phyloP scores from a whole-genome alignment of 208 protist genomes.

The Perkinsela sp. region DNA sequence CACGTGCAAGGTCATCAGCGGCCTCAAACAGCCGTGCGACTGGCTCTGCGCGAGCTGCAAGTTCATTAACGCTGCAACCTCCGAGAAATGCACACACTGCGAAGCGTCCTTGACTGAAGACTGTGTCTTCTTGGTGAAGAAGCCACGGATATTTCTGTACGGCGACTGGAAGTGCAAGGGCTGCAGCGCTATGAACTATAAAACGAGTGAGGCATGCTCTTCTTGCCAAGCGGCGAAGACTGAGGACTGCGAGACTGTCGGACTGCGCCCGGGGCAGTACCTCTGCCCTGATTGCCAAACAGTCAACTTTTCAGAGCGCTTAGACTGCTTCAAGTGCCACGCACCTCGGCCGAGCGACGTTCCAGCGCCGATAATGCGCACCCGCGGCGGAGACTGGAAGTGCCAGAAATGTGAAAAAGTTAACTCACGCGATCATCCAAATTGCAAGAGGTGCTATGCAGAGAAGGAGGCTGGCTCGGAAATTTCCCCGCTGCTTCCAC shows the following conservation, averaged over 20 bases:
- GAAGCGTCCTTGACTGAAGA: background rate
- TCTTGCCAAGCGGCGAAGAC: background rate
- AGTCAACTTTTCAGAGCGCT: background rate
- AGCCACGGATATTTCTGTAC: background rate
- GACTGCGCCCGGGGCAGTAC: background rate
- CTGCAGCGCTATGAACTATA: background rate
- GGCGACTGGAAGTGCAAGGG: background rate
- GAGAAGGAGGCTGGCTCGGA: background rate
- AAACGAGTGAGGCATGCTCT: background rate
- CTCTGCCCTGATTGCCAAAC: background rate
- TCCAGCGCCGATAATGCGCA: background rate
- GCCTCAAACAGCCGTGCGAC: background rate
- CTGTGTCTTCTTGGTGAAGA: background rate
- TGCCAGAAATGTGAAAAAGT: background rate
- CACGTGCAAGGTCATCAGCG: background rate
- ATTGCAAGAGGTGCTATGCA: background rate
- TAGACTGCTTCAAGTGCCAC: conserved; percentile 1
- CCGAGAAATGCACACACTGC: background rate
- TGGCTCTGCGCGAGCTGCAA: background rate
- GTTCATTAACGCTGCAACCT: background rate
- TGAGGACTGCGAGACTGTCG: background rate
- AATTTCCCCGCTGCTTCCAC: background rate
- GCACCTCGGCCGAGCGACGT: background rate
- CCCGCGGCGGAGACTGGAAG: background rate
- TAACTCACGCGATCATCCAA: background rate